These are phyloP conservation scores for Zarea fungicola DNA, from an alignment of 2,329 filamentous ascomycete species.

Conservation along the genomic window DNA sequence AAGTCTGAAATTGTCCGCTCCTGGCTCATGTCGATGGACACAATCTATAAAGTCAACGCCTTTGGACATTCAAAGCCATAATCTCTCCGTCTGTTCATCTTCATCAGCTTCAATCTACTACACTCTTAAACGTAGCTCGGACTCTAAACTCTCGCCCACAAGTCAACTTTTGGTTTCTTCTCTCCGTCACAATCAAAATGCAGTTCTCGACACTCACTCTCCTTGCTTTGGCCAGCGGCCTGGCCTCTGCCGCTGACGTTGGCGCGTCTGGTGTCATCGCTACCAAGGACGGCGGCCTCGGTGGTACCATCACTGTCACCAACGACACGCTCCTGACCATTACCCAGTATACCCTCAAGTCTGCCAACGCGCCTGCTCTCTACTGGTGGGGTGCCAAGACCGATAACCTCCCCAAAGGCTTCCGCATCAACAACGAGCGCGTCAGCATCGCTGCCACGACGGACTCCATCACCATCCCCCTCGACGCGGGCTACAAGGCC, in stretches of 20 bases:
- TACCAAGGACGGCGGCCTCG: conserved; percentile 22
- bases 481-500: conserved; percentile 21
- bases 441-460: conserved; percentile 16
- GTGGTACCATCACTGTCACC: conserved; percentile 20
- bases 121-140: too few relatives aligned
- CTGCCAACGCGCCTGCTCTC: conserved; percentile 22
- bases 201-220: background rate
- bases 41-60: too few relatives aligned
- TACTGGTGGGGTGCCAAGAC: conserved; percentile 24
- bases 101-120: too few relatives aligned
- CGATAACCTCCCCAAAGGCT: conserved; percentile 18
- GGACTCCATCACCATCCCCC: conserved; percentile 17
- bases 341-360: conserved; percentile 20
- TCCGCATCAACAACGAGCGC: conserved; percentile 23
- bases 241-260: conserved; percentile 14
- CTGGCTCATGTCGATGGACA: too few relatives aligned
- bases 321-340: conserved; percentile 19
- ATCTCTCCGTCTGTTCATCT: too few relatives aligned
- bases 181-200: background rate
- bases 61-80: too few relatives aligned
- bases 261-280: conserved; percentile 18
- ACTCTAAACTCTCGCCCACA: too few relatives aligned
- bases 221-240: conserved; percentile 4
- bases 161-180: background rate
- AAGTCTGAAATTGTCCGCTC: too few relatives aligned